Evolutionary conservation across 202 grass and related monocot species (phyloP).

Genomic region (Carex sylvatica): DNA sequence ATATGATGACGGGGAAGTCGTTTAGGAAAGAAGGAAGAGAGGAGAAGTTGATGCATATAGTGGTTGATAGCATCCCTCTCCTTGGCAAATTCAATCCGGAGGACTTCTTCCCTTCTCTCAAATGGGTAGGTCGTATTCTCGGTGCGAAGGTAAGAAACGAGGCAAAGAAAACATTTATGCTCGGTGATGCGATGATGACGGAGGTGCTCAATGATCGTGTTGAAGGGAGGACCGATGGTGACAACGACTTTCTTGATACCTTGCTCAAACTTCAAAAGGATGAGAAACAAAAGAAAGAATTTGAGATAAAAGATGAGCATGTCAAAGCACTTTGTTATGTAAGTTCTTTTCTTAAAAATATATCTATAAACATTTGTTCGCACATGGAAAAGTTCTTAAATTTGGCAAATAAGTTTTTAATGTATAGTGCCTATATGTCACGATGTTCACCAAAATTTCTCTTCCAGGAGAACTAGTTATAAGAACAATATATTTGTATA

Average conservation of each 20-base stretch:
- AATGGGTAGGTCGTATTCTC: slow-evolving; percentile 9
- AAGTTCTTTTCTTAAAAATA: not conserved
- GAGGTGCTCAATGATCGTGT: slow-evolving; percentile 20
- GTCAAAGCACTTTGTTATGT: slow-evolving; percentile 16
- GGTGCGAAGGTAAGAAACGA: slow-evolving; percentile 15
- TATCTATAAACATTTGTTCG: not conserved
- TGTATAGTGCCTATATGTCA: too few species aligned
- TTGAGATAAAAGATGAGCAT: slow-evolving; percentile 9
- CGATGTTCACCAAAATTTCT: too few species aligned
- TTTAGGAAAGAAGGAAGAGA: slow-evolving; percentile 20
- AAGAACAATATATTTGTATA: not conserved
- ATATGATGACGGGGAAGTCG: slow-evolving; percentile 16
- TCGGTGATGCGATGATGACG: slow-evolving; percentile 8
- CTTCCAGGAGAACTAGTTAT: not conserved
- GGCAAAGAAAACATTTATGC: not conserved
- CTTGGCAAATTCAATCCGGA: slow-evolving; percentile 24
- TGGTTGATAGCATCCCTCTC: slow-evolving; percentile 20
- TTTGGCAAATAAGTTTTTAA: too few species aligned
- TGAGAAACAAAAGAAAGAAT: slow-evolving; percentile 28
- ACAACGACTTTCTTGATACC: slow-evolving; percentile 14
- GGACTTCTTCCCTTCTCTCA: slow-evolving; percentile 27
- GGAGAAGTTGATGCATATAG: slow-evolving; percentile 7
- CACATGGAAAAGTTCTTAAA: not conserved
- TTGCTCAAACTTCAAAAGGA: slow-evolving; percentile 27
- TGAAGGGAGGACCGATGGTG: slow-evolving; percentile 3